Evolutionary conservation across 495 filamentous ascomycete genomes (phyloP).

Genomic region (Amphirosellinia nigrospora): DNA sequence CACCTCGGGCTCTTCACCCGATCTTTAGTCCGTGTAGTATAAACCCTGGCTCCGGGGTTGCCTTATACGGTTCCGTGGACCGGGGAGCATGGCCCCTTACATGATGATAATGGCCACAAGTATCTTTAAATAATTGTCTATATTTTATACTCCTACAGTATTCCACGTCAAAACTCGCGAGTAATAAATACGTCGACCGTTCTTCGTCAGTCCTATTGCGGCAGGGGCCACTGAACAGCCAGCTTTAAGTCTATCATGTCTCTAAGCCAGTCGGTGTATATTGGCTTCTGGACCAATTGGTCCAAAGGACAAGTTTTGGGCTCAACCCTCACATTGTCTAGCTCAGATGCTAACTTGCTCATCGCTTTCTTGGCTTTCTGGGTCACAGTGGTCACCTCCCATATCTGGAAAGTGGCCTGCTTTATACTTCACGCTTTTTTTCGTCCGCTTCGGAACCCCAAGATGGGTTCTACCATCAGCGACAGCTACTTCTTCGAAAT

Average conservation of each 20-base stretch:
- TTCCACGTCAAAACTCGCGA: background rate
- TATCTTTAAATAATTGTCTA: background rate
- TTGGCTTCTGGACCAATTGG: slow-evolving; percentile 4
- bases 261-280: background rate
- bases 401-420: background rate
- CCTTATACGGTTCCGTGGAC: background rate
- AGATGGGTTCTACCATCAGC: background rate
- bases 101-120: background rate
- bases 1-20: no score
- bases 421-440: background rate
- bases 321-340: background rate
- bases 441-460: background rate
- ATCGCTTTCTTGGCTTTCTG: background rate
- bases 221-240: background rate
- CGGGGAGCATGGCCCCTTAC: background rate
- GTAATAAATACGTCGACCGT: background rate
- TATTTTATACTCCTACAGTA: background rate
- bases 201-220: background rate
- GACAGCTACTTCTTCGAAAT: background rate
- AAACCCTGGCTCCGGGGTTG: background rate
- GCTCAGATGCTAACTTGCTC: background rate
- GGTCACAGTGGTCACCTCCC: background rate
- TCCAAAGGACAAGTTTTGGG: background rate
- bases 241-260: background rate
- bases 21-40: background rate